Percentiles rank a stretch among this genome's conserved stretches.
phyloP scores from a whole-genome alignment of 2,329 filamentous ascomycete genomes.

The Pseudogymnoascus sp. region DNA sequence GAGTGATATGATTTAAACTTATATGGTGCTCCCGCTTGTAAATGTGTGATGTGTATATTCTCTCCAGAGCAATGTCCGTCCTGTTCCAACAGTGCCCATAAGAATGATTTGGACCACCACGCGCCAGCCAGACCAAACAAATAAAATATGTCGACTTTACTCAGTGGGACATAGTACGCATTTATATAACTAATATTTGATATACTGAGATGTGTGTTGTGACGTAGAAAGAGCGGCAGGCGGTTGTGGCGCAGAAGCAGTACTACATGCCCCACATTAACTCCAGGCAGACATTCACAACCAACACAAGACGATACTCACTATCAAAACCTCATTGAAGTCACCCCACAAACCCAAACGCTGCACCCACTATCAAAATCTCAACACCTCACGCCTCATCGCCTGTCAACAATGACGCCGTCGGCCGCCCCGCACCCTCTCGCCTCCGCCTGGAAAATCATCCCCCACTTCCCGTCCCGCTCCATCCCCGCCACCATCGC shows the following conservation, averaged over 20 bases:
- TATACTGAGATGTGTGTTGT: background rate
- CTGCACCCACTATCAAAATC: background rate
- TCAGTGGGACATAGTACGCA: too few relatives aligned
- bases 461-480: conserved; percentile 8
- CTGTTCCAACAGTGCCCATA: background rate
- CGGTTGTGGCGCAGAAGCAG: background rate
- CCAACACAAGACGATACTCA: background rate
- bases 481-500: background rate
- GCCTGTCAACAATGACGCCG: background rate
- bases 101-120: too few relatives aligned
- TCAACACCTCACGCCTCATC: background rate
- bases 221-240: background rate
- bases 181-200: background rate
- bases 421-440: background rate
- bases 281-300: conserved; percentile 10
- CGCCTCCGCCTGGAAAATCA: conserved; percentile 11
- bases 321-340: background rate
- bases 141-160: background rate
- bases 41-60: background rate
- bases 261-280: conserved; percentile 13
- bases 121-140: background rate
- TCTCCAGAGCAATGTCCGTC: background rate
- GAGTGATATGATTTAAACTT: background rate
- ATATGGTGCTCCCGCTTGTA: background rate
- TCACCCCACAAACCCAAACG: background rate